Evolutionary conservation across 768 basidiomycete genomes (phyloP).

Genomic region (Clitopilus hobsonii): DNA sequence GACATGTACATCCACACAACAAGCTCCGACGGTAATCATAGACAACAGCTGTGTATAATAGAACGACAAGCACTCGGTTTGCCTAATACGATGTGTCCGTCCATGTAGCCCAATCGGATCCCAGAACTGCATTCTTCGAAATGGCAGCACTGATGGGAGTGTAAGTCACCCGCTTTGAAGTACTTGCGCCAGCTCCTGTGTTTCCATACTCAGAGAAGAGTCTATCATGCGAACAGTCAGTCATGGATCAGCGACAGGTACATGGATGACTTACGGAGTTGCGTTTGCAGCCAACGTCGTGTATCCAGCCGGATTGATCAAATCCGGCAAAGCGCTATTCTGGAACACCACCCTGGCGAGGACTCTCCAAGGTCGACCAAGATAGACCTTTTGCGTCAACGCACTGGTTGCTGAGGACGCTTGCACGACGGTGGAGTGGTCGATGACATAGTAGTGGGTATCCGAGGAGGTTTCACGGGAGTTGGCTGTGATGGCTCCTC

Average conservation of each 20-base stretch:
- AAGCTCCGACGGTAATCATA: too few species aligned
- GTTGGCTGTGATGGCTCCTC: slow-evolving; percentile 20
- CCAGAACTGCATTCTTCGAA: slow-evolving; percentile 16
- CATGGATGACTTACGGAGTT: slow-evolving; percentile 14
- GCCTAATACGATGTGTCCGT: slow-evolving; percentile 14
- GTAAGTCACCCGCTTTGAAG: slow-evolving; percentile 15
- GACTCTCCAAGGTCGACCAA: slow-evolving; percentile 18
- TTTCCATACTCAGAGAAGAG: slow-evolving; percentile 20
- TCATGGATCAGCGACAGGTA: not conserved
- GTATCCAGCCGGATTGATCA: slow-evolving; percentile 20
- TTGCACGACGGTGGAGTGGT: slow-evolving; percentile 11
- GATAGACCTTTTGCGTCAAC: slow-evolving; percentile 17
- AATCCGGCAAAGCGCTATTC: slow-evolving; percentile 15
- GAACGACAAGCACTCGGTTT: too few species aligned
- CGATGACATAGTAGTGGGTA: slow-evolving; percentile 10
- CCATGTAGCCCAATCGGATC: slow-evolving; percentile 16
- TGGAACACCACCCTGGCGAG: slow-evolving; percentile 23
- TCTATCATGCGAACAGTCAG: slow-evolving; percentile 7
- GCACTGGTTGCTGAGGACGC: slow-evolving; percentile 13
- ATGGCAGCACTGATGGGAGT: slow-evolving; percentile 15
- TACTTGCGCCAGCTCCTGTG: slow-evolving; percentile 20
- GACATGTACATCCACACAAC: too few species aligned
- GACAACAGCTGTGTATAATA: too few species aligned
- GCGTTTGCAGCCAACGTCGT: slow-evolving; percentile 19
- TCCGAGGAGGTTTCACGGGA: slow-evolving; percentile 13